Evolutionary conservation across 2,329 filamentous ascomycete species (phyloP).

Genomic region (Lecanicillium sp.): DNA sequence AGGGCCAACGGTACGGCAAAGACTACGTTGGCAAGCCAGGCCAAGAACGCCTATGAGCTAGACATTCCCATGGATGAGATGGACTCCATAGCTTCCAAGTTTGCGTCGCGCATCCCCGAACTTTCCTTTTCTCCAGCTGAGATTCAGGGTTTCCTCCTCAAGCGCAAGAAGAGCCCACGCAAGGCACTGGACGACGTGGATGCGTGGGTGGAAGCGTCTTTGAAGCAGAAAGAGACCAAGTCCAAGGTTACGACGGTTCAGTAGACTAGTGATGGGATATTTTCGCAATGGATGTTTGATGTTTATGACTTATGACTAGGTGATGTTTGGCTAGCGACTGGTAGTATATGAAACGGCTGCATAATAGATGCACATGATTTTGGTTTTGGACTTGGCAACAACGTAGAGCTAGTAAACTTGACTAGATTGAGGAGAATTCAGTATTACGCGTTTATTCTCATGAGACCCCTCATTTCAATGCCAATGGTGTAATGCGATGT

Average conservation of each 20-base stretch:
- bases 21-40: constrained; percentile 8
- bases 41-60: constrained; percentile 17
- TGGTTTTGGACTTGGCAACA: no score
- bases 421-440: no score
- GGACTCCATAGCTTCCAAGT: constrained; percentile 34
- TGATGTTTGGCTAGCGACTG: no score
- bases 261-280: constrained; percentile 17
- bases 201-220: constrained; percentile 43
- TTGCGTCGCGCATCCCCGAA: constrained; percentile 45
- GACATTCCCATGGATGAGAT: constrained; percentile 32
- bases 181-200: constrained; percentile 45
- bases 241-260: constrained; percentile 42
- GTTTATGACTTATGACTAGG: no score
- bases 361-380: no score
- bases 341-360: no score
- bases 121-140: constrained; percentile 49
- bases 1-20: constrained; percentile 2
- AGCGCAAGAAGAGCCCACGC: constrained; percentile 50
- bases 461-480: no score
- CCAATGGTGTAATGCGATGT: no score
- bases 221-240: constrained; percentile 40
- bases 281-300: no score
- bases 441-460: no score
- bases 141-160: constrained; percentile 57
- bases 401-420: no score